A percentile compares a stretch with the other conserved stretches of the same genome.
phyloP scores from a whole-genome alignment of 352 stramenopile species.

The Globisporangium heterothallicum region DNA sequence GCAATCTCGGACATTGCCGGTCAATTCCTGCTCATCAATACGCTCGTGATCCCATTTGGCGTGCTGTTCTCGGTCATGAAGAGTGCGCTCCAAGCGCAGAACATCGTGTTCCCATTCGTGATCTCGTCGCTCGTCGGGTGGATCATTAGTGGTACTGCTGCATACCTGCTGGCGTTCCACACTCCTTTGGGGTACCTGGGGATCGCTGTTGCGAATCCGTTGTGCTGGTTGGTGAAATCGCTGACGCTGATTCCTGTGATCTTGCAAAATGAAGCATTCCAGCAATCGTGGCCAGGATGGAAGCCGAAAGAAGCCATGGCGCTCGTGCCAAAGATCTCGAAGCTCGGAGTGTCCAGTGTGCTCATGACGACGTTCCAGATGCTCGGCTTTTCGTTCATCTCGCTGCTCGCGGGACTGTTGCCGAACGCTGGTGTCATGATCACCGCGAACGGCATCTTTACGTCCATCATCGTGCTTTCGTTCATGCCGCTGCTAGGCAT shows the following conservation, averaged over 20 bases:
- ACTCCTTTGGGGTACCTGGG: conserved; percentile 51
- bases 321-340: conserved; percentile 13
- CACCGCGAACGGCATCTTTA: conserved; percentile 20
- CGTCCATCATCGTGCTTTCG: conserved; percentile 16
- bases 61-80: conserved; percentile 51
- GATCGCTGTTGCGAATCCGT: conserved; percentile 37
- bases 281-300: conserved; percentile 26
- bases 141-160: conserved; percentile 29
- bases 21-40: conserved; percentile 29
- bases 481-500: conserved; percentile 20
- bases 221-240: conserved; percentile 32
- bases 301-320: conserved; percentile 14
- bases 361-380: conserved; percentile 16
- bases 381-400: conserved; percentile 13
- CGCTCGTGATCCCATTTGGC: conserved; percentile 31
- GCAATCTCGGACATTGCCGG: conserved; percentile 38
- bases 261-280: conserved; percentile 18
- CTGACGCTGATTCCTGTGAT: conserved; percentile 15
- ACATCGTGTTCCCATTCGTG: conserved; percentile 56
- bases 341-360: conserved; percentile 15
- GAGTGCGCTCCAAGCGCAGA: conserved; percentile 54
- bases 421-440: conserved; percentile 19
- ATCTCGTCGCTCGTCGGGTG: conserved; percentile 34
- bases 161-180: conserved; percentile 48
- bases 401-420: conserved; percentile 15